Percentiles rank a stretch among this genome's conserved stretches.
Evolutionary conservation across 148 eudicot species (phyloP).

Genomic region (Rhododendron ferrugineum): DNA sequence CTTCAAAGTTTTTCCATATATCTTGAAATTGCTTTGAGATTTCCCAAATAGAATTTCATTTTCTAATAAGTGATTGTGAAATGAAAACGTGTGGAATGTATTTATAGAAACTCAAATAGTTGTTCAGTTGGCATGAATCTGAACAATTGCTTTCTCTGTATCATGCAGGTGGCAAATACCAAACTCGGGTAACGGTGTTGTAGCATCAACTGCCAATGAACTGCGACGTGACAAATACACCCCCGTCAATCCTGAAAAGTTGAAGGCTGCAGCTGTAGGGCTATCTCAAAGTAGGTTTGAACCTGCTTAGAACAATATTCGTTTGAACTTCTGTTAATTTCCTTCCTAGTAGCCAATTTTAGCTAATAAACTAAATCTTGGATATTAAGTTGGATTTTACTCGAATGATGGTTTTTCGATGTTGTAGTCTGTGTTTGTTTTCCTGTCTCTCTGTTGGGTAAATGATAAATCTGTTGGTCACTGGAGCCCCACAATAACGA

Average conservation of each 20-base stretch:
- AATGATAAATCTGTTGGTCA: background rate
- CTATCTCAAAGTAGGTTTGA: conserved; percentile 53
- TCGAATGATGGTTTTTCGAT: background rate
- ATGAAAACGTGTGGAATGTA: background rate
- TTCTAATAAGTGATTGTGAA: background rate
- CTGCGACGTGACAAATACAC: conserved; percentile 48
- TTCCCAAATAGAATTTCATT: background rate
- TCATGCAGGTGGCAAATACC: conserved; percentile 80
- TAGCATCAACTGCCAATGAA: conserved; percentile 88
- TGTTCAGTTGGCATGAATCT: background rate
- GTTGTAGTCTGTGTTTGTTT: background rate
- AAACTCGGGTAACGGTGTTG: conserved; percentile 37
- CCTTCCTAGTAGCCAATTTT: background rate
- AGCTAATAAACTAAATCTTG: background rate
- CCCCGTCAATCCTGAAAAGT: conserved; percentile 60
- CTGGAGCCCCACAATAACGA: too few relatives aligned
- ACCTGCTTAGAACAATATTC: background rate
- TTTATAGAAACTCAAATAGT: background rate
- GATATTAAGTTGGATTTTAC: background rate
- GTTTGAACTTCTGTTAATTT: background rate
- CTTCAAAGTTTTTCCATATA: background rate
- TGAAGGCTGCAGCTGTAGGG: conserved; percentile 81
- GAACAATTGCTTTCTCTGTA: background rate
- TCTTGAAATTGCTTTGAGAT: background rate
- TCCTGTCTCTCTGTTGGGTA: background rate